A percentile compares a stretch with the other conserved stretches of the same genome.
phyloP scores from a whole-genome alignment of 768 basidiomycete species.

The Guyanaporus albipodus region DNA sequence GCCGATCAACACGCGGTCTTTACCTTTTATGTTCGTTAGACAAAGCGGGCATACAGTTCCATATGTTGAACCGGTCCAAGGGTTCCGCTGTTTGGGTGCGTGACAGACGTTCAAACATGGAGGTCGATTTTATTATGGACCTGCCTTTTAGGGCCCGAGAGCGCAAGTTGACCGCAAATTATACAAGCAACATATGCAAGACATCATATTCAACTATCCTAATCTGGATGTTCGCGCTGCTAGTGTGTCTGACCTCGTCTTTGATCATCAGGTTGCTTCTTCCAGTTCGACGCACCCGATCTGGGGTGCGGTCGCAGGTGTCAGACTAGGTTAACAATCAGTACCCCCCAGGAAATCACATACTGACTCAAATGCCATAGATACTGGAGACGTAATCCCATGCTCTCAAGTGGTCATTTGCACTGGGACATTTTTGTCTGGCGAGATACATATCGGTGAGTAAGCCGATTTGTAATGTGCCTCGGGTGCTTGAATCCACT shows the following conservation, averaged over 20 bases:
- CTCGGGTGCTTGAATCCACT: not conserved
- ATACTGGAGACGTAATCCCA: slow-evolving; percentile 66
- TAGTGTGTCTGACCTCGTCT: slow-evolving; percentile 75
- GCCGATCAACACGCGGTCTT: not conserved
- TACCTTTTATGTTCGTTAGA: slow-evolving; percentile 41
- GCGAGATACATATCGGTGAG: slow-evolving; percentile 85
- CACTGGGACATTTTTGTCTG: slow-evolving; percentile 88
- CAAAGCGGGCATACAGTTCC: slow-evolving; percentile 85
- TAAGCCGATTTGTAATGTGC: not conserved
- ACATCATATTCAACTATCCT: slow-evolving; percentile 57
- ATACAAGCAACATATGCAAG: slow-evolving; percentile 83
- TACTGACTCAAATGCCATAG: slow-evolving; percentile 34
- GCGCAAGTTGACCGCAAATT: slow-evolving; percentile 85
- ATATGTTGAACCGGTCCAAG: slow-evolving; percentile 78
- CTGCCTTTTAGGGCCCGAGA: slow-evolving; percentile 64
- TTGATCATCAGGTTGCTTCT: slow-evolving; percentile 42
- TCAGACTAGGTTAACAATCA: slow-evolving; percentile 53
- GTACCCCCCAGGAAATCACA: not conserved
- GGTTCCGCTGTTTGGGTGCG: slow-evolving; percentile 87
- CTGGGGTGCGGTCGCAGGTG: slow-evolving; percentile 60
- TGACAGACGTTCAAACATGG: not conserved
- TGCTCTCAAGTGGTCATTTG: slow-evolving; percentile 85
- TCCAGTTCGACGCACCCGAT: slow-evolving; percentile 23
- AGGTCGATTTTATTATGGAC: not conserved
- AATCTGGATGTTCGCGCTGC: slow-evolving; percentile 67